A percentile compares a stretch with the other conserved stretches of the same genome.
These are phyloP conservation scores for Globisporangium parvum DNA, from an alignment of 352 stramenopile species.

Conservation along the genomic window DNA sequence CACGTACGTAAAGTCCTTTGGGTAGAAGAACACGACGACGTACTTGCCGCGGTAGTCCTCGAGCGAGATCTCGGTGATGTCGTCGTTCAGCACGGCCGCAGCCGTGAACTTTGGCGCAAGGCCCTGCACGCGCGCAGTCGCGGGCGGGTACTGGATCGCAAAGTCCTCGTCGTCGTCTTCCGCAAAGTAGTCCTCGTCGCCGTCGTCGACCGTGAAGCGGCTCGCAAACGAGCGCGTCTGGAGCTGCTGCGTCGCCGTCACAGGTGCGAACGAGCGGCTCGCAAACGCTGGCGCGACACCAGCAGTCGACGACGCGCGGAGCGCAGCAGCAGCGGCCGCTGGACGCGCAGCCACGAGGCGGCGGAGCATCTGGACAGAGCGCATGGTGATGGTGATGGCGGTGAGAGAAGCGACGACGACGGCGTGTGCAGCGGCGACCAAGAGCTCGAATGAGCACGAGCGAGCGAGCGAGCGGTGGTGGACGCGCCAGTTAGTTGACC, in stretches of 20 bases:
- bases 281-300: neutral
- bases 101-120: slow-evolving; percentile 74
- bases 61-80: slow-evolving; percentile 80
- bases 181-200: slow-evolving; percentile 54
- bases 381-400: slow-evolving; percentile 6
- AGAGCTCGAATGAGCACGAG: slow-evolving; percentile 6
- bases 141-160: slow-evolving; percentile 74
- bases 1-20: slow-evolving; percentile 89
- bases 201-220: slow-evolving; percentile 18
- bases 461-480: neutral
- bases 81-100: slow-evolving; percentile 65
- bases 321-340: slow-evolving; percentile 3
- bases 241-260: slow-evolving; percentile 1
- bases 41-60: slow-evolving; percentile 86
- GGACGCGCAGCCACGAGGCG: slow-evolving; percentile 10
- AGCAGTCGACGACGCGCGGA: neutral
- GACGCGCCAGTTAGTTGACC: neutral
- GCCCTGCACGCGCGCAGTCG: slow-evolving; percentile 50
- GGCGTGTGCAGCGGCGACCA: neutral
- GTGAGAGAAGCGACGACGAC: neutral
- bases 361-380: slow-evolving; percentile 15
- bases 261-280: slow-evolving; percentile 2
- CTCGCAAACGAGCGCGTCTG: slow-evolving; percentile 39
- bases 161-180: slow-evolving; percentile 64
- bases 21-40: slow-evolving; percentile 90